A percentile compares a stretch with the other conserved stretches of the same genome.
Evolutionary conservation across 805 yeast species (phyloP).

Genomic region (Candida sakaeoensis): DNA sequence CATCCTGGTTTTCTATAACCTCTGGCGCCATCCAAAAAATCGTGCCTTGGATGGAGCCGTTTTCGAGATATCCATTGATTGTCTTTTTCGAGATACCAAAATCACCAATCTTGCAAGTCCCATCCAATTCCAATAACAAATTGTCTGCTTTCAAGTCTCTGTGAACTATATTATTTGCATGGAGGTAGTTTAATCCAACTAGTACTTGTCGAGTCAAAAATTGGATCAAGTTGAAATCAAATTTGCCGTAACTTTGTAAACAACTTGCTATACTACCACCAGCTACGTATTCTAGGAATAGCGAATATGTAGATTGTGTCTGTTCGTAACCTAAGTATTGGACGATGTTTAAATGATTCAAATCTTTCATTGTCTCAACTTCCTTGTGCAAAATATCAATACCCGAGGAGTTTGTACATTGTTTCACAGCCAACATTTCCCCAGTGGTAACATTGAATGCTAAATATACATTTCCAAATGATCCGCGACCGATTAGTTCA

Average conservation of each 20-base stretch:
- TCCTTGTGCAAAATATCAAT: conserved; percentile 85
- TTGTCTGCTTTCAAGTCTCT: conserved; percentile 96
- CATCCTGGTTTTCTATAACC: conserved; percentile 84
- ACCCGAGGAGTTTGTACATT: conserved; percentile 53
- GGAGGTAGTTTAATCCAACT: conserved; percentile 82
- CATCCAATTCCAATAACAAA: conserved; percentile 81
- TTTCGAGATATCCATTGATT: conserved; percentile 70
- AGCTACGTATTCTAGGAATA: conserved; percentile 93
- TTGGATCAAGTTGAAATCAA: conserved; percentile 72
- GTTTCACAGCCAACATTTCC: conserved; percentile 98
- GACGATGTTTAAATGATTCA: conserved; percentile 91
- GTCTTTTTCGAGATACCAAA: conserved; percentile 89
- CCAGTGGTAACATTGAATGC: conserved; percentile 95
- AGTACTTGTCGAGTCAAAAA: conserved; percentile 77
- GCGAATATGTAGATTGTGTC: conserved; percentile 66
- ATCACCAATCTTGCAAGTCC: conserved; percentile 92
- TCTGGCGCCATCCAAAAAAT: conserved; percentile 99
- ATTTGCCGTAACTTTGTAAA: conserved; percentile 75
- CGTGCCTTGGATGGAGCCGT: conserved; percentile 98
- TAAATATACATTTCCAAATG: conserved; percentile 89
- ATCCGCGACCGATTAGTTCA: conserved; percentile 93
- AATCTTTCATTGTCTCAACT: conserved; percentile 88
- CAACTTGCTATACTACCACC: conserved; percentile 95
- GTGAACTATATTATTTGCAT: conserved; percentile 81
- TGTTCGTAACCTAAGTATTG: conserved; percentile 94